These are phyloP conservation scores for Zanthoxylum bungeanum DNA, from an alignment of 345 rosid genomes.

Conservation along the genomic window DNA sequence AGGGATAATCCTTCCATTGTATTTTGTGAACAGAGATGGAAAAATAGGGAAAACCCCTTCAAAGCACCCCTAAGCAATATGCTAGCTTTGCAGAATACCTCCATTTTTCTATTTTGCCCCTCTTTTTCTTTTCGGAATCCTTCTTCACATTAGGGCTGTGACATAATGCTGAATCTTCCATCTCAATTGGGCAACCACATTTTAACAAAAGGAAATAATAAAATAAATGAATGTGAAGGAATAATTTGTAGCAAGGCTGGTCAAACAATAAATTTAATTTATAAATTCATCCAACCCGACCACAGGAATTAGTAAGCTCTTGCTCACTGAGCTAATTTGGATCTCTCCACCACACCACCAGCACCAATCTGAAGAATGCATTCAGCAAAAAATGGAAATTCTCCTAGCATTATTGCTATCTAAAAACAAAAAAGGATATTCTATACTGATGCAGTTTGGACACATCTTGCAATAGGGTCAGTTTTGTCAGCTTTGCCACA, in stretches of 20 bases:
- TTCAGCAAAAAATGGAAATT: neutral
- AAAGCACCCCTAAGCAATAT: neutral
- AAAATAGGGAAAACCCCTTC: neutral
- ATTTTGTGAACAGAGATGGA: no score
- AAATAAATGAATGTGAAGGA: neutral
- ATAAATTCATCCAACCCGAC: neutral
- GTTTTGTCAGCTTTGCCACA: neutral
- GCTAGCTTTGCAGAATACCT: neutral
- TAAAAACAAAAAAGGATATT: neutral
- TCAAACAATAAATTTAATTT: neutral
- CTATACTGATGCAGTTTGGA: neutral
- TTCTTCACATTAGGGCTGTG: neutral
- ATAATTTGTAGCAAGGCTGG: neutral
- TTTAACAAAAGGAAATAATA: neutral
- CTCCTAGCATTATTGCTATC: neutral
- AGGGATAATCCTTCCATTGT: neutral
- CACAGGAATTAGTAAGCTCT: neutral
- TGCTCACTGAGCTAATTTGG: neutral
- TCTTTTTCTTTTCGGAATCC: neutral
- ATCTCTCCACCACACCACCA: neutral
- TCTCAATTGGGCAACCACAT: neutral
- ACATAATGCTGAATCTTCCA: neutral
- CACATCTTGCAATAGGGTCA: neutral
- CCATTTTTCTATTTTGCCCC: neutral
- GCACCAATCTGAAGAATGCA: neutral